These are phyloP conservation scores for Ensete ventricosum DNA, from an alignment of 176 grass and related monocot genomes.

Conservation along the genomic window DNA sequence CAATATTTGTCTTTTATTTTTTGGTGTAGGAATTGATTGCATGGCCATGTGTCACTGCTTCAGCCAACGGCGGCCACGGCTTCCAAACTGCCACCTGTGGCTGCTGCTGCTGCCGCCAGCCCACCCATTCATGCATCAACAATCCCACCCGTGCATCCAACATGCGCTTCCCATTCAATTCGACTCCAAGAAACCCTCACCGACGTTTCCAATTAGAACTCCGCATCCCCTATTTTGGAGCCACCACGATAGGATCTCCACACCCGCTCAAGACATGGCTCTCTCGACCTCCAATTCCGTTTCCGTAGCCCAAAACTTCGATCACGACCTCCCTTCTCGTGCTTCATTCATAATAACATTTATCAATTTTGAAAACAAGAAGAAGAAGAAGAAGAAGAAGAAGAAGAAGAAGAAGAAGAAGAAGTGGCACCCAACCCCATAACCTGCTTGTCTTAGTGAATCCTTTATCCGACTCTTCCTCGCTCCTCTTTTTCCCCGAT, in stretches of 20 bases:
- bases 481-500: not conserved
- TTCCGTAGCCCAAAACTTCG: not conserved
- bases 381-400: not conserved
- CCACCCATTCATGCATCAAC: no score
- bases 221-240: not conserved
- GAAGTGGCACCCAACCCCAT: not conserved
- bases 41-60: no score
- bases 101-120: no score
- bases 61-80: no score
- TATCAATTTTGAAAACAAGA: no score
- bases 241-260: not conserved
- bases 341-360: not conserved
- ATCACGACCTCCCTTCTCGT: not conserved
- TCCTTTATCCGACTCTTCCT: not conserved
- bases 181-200: no score
- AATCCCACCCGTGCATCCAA: not conserved
- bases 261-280: not conserved
- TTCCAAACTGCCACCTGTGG: no score
- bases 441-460: not conserved
- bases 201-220: not conserved
- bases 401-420: not conserved
- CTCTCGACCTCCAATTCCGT: not conserved
- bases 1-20: no score
- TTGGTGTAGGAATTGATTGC: no score
- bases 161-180: not conserved